Percentiles rank a stretch among this genome's conserved stretches.
Evolutionary conservation across 2,329 filamentous ascomycete genomes (phyloP).

Genomic region (Teratosphaeriaceae sp.): DNA sequence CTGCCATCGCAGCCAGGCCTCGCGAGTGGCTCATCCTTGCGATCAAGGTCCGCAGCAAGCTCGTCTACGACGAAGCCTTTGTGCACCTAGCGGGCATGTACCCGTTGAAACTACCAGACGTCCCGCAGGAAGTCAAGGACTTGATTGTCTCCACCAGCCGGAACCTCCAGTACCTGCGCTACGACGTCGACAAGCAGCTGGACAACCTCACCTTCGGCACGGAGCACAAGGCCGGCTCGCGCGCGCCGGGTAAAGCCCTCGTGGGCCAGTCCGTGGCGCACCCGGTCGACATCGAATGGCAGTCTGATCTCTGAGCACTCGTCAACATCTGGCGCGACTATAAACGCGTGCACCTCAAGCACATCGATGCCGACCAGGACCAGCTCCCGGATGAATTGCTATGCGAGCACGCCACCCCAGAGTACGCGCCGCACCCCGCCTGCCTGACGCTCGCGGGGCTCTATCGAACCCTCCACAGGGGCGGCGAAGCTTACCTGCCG

Average conservation of each 20-base stretch:
- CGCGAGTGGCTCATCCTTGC: slow-evolving; percentile 29
- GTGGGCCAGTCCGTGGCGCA: neutral
- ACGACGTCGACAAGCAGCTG: slow-evolving; percentile 21
- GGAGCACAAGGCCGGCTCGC: neutral
- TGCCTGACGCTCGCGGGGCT: slow-evolving; percentile 20
- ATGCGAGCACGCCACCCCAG: slow-evolving; percentile 8
- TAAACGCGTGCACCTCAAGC: slow-evolving; percentile 17
- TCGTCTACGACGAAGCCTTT: slow-evolving; percentile 32
- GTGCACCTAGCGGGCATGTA: slow-evolving; percentile 30
- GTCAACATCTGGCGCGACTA: slow-evolving; percentile 30
- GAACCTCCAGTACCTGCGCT: slow-evolving; percentile 13
- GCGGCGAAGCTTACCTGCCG: slow-evolving; percentile 24
- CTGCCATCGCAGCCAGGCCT: slow-evolving; percentile 27
- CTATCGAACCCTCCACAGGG: slow-evolving; percentile 25
- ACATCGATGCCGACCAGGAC: neutral
- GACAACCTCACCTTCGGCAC: slow-evolving; percentile 18
- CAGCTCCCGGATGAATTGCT: neutral
- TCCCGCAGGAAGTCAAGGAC: slow-evolving; percentile 8
- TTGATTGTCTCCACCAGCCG: slow-evolving; percentile 16
- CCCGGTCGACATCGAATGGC: slow-evolving; percentile 5
- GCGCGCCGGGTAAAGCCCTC: neutral
- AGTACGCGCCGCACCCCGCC: neutral
- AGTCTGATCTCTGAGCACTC: slow-evolving; percentile 23
- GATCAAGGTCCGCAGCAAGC: slow-evolving; percentile 19
- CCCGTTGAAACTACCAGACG: slow-evolving; percentile 12